Conservation (phyloP, 192 early-diverging fungal species). For the Gryganskiella cystojenkinii region DNA sequence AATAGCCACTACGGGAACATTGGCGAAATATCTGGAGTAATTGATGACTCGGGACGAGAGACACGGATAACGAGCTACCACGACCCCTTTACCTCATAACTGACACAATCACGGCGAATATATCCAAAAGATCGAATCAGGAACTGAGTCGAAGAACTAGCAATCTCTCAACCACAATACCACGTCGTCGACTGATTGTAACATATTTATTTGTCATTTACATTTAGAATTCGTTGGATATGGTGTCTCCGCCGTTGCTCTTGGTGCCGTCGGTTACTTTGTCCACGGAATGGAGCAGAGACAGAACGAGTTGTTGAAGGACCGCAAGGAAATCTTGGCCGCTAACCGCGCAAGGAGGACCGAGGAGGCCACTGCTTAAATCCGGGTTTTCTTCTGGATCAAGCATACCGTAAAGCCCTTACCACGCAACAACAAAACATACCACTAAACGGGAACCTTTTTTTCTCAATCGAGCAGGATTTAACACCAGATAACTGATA, state of each 20-base stretch:
- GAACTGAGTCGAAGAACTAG: neutral
- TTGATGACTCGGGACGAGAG: neutral
- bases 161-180: neutral
- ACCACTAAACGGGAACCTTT: no score
- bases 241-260: slow-evolving; percentile 23
- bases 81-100: no score
- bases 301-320: slow-evolving; percentile 50
- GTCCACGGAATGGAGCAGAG: slow-evolving; percentile 38
- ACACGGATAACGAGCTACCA: no score
- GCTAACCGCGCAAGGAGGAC: slow-evolving; percentile 50
- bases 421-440: no score
- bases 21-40: no score
- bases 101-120: no score
- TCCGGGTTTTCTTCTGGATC: no score
- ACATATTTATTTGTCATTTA: neutral
- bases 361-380: slow-evolving; percentile 32
- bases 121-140: neutral
- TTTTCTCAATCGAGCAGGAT: no score
- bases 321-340: slow-evolving; percentile 35
- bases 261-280: slow-evolving; percentile 38
- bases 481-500: no score
- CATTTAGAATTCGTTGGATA: slow-evolving; percentile 42
- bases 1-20: no score
- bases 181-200: neutral
- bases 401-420: no score